phyloP scores from a whole-genome alignment of 345 rosid species.

The Eucalyptus curtisii region DNA sequence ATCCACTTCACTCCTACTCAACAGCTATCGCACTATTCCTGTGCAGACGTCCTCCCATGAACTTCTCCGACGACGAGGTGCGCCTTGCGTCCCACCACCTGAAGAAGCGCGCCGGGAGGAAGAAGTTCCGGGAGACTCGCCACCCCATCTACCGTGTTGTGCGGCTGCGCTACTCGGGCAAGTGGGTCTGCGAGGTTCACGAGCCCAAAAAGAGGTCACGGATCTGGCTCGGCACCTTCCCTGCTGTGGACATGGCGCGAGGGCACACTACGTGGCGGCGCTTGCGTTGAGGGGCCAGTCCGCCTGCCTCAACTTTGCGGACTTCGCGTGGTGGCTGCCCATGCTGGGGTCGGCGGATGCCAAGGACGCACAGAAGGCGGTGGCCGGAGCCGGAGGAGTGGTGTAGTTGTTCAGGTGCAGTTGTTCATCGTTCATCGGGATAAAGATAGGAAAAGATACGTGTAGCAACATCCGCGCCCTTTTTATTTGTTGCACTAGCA shows the following conservation, averaged over 20 bases:
- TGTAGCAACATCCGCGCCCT: no score
- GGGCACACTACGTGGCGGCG: slow-evolving; percentile 86
- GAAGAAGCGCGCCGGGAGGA: slow-evolving; percentile 69
- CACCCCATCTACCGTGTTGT: slow-evolving; percentile 83
- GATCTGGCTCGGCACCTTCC: slow-evolving; percentile 83
- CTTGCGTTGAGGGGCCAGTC: slow-evolving; percentile 54
- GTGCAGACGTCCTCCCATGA: background rate
- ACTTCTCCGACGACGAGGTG: slow-evolving; percentile 41
- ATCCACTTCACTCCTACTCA: background rate
- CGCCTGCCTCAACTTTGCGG: slow-evolving; percentile 80
- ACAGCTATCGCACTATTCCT: no score
- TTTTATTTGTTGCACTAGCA: no score
- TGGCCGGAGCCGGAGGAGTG: slow-evolving; percentile 1
- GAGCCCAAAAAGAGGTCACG: slow-evolving; percentile 75
- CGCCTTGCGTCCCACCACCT: slow-evolving; percentile 58
- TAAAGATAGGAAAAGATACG: no score
- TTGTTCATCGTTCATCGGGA: no score
- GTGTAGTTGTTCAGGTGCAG: no score
- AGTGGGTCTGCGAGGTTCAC: slow-evolving; percentile 87
- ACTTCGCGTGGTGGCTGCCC: slow-evolving; percentile 64
- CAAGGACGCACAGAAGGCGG: slow-evolving; percentile 63
- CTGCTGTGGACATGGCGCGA: slow-evolving; percentile 78
- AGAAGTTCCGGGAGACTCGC: slow-evolving; percentile 78
- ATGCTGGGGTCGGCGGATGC: slow-evolving; percentile 42
- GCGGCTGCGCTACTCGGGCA: slow-evolving; percentile 52